Conservation (phyloP, 2,329 filamentous ascomycete species). For the Aspergillus fijiensis region DNA sequence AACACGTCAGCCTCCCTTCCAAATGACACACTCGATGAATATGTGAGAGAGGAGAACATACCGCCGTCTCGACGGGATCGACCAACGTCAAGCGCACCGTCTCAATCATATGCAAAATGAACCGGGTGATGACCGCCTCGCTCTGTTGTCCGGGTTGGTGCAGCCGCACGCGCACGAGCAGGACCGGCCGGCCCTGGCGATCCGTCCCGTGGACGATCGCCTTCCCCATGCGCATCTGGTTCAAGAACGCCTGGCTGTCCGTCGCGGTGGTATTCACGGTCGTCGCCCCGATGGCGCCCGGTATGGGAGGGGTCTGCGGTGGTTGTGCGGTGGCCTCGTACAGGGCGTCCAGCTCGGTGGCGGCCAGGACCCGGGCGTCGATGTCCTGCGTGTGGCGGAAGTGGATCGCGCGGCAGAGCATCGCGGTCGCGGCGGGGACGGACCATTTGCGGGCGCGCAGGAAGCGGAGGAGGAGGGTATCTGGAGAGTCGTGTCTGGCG, state of each 20-base stretch:
- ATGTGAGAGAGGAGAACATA: conserved; percentile 47
- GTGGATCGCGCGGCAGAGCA: conserved; percentile 87
- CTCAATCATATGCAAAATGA: conserved; percentile 90
- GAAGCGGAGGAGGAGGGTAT: conserved; percentile 76
- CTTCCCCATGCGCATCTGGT: conserved; percentile 83
- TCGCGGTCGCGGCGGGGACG: conserved; percentile 81
- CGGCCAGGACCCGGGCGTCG: conserved; percentile 77
- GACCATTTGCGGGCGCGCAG: conserved; percentile 89
- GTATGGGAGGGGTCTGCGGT: conserved; percentile 20
- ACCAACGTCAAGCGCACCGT: conserved; percentile 78
- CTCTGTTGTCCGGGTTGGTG: conserved; percentile 83
- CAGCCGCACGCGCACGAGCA: conserved; percentile 74
- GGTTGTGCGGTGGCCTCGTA: conserved; percentile 58
- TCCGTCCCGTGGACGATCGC: conserved; percentile 85
- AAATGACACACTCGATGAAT: too few species aligned
- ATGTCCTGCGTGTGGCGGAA: conserved; percentile 81
- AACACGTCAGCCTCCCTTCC: background rate
- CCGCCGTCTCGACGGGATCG: conserved; percentile 82
- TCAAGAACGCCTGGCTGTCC: conserved; percentile 71
- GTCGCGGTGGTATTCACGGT: conserved; percentile 60
- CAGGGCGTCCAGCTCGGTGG: conserved; percentile 67
- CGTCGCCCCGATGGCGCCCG: conserved; percentile 57
- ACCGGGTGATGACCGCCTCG: conserved; percentile 77
- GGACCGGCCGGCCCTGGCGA: conserved; percentile 78
- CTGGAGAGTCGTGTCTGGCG: conserved; percentile 90